phyloP scores from a whole-genome alignment of 768 basidiomycete species.

The Podaxis sp. region DNA sequence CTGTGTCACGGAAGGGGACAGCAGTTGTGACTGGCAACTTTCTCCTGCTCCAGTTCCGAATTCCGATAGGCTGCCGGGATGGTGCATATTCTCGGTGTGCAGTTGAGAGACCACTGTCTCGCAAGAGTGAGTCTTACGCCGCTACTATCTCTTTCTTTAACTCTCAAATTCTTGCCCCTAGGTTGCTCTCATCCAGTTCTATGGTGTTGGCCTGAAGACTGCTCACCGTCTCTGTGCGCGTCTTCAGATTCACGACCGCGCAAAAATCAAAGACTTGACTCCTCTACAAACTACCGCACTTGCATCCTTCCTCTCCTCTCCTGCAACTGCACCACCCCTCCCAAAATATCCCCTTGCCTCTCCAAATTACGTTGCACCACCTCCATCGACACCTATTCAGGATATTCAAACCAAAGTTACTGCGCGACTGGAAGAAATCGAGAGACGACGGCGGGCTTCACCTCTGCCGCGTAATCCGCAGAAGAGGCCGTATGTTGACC shows the following conservation, averaged over 20 bases:
- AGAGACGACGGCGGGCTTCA: conserved; percentile 26
- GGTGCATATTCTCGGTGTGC: conserved; percentile 87
- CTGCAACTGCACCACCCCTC: conserved; percentile 65
- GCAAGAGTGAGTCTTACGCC: conserved; percentile 55
- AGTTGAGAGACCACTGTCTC: conserved; percentile 70
- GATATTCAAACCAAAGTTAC: conserved; percentile 37
- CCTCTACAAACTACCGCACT: conserved; percentile 86
- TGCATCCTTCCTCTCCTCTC: conserved; percentile 92
- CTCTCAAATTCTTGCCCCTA: conserved; percentile 24
- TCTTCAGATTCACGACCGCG: conserved; percentile 84
- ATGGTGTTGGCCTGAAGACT: conserved; percentile 77
- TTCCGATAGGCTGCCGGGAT: conserved; percentile 30
- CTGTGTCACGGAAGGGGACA: conserved; percentile 21
- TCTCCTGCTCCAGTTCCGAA: neutral
- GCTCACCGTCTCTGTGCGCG: conserved; percentile 85
- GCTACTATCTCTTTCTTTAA: neutral
- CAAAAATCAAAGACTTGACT: conserved; percentile 76
- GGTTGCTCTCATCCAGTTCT: conserved; percentile 89
- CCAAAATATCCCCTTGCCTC: conserved; percentile 65
- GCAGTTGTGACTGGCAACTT: conserved; percentile 7
- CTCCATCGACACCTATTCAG: conserved; percentile 33
- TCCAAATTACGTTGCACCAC: conserved; percentile 44
- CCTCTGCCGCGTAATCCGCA: conserved; percentile 20
- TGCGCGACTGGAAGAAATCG: conserved; percentile 19
- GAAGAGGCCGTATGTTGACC: conserved; percentile 39